Conservation (phyloP, 306 rosid species). For the Cicer yamashitae region DNA sequence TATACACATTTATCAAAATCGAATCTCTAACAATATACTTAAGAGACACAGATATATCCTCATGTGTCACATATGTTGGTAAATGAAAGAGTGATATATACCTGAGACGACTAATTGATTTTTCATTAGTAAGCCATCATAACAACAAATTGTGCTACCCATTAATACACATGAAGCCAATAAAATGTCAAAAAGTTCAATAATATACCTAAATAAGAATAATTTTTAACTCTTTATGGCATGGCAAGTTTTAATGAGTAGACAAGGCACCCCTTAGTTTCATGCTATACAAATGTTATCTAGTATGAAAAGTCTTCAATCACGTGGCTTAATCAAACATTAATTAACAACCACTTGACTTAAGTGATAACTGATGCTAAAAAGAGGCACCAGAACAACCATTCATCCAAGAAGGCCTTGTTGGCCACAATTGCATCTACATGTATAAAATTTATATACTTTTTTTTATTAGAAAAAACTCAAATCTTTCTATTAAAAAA, state of each 20-base stretch:
- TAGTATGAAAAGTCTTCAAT: conserved; percentile 28
- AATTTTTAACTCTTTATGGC: conserved; percentile 9
- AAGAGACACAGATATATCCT: background rate
- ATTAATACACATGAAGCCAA: conserved; percentile 1
- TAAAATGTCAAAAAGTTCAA: conserved; percentile 9
- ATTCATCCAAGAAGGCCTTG: background rate
- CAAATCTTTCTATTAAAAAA: too few relatives aligned
- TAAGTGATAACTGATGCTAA: background rate
- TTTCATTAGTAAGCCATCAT: background rate
- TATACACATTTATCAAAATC: background rate
- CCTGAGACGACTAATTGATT: background rate
- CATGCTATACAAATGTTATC: conserved; percentile 12
- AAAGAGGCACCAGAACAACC: background rate
- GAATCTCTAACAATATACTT: background rate
- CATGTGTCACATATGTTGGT: background rate
- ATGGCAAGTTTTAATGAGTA: background rate
- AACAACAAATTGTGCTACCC: background rate
- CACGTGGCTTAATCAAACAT: background rate
- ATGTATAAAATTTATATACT: too few relatives aligned
- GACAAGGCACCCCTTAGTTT: conserved; percentile 3
- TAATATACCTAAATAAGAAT: conserved; percentile 1
- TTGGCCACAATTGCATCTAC: background rate
- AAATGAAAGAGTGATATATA: background rate
- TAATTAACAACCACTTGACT: background rate
- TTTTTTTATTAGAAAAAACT: too few relatives aligned